Evolutionary conservation across 179 eudicot species (phyloP).

Genomic region (Amaranthus tricolor): DNA sequence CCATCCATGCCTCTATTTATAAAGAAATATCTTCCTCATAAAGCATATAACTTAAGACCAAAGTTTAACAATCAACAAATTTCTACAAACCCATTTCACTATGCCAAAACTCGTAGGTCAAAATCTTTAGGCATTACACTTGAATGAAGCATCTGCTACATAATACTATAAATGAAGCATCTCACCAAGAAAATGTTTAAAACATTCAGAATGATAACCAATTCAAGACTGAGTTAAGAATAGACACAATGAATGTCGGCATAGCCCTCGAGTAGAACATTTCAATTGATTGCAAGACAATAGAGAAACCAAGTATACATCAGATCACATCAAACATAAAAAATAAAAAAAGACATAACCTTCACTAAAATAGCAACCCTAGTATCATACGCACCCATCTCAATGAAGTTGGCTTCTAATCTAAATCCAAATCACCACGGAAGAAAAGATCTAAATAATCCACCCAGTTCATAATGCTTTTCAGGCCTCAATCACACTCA

Average conservation of each 20-base stretch:
- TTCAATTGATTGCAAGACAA: background rate
- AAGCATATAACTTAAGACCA: no score
- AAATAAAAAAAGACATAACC: background rate
- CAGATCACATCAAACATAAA: background rate
- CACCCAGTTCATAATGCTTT: no score
- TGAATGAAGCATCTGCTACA: background rate
- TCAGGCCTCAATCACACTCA: background rate
- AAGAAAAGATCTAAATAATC: no score
- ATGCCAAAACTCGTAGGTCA: no score
- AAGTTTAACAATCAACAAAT: background rate
- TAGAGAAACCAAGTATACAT: background rate
- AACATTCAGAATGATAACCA: background rate
- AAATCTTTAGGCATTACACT: background rate
- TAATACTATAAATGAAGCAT: background rate
- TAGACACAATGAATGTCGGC: no score
- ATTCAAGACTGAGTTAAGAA: background rate
- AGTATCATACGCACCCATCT: no score
- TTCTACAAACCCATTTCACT: background rate
- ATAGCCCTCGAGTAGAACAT: background rate
- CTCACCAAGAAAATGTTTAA: background rate
- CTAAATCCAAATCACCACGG: no score
- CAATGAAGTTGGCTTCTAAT: background rate
- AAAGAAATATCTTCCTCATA: no score
- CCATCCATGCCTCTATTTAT: no score
- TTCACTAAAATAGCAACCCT: background rate